Base-by-base conservation (phyloP, 495 filamentous ascomycete genomes). In the Lasiosphaeria ovina region DNA sequence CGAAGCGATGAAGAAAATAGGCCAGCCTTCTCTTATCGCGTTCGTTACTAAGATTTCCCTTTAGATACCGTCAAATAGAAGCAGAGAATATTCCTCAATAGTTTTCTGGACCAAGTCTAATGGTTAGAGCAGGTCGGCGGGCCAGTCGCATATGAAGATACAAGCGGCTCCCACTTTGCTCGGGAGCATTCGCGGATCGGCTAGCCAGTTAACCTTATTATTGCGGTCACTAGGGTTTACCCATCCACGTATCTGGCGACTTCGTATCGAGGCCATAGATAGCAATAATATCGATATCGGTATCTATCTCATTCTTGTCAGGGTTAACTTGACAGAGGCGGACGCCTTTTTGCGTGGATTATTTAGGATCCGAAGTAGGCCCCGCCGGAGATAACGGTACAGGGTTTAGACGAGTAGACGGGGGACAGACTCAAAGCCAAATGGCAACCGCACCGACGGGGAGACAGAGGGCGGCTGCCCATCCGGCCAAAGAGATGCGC, bases 1-100 rank as follows among this genome's bases (percentile, higher is more conserved):
- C 33, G 72, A 75, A 5, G 71, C 70, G 54, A 75, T 70, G 62
- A 75, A 75, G 55, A 73, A n/a, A 52, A 75, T 63, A 31, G 69
- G 72, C 52, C 69, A 61, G 12, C n/a, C 40, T 58, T 48, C 45
- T 8, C 42, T 48, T 32, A 54, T 33, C 7, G 35, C 35, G 35
- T 56, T 24, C n/a, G 45, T 45, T 42, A 34, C 55, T 11, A 50
- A 6, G 35, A 54, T 42, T 35, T 35, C 57, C 34, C 57, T 45
- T 55, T 36, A 16, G 48, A 71, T 66, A 40, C 59, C 54, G n/a
- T 47, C 66, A 11, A 66, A 58, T 35, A 71, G 40, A 32, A 62
- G 59, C 54, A 51, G 50, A 59, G 66, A 63, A 56, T 54, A 63
- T 52, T 71, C 69, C 3, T 58, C 62, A 7, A 60, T 47, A 11